Evolutionary conservation across 768 basidiomycete genomes (phyloP), one percentile per base, ranked within the genome.

Genomic region (Suillus occidentalis): DNA sequence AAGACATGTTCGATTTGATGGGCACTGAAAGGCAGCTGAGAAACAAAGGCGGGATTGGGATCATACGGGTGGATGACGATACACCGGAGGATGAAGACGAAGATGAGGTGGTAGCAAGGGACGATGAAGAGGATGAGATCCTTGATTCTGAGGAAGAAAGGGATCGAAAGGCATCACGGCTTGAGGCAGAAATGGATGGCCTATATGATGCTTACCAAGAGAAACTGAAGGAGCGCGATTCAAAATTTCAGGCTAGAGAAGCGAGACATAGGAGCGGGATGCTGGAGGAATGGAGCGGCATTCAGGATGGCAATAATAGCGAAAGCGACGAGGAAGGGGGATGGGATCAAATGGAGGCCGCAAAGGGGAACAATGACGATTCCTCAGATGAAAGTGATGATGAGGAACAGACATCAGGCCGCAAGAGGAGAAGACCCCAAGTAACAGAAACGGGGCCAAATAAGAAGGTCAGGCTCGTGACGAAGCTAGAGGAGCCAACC

Each of bases 101-200:
- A 37, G 77, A 72, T 31, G 73, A 45, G 39, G 70, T 58, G 31
- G 13, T 40, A 18, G 71, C 69, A 25, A 70, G 73, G 36, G 73
- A 69, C n/a, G 76, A 73, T 25, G 80, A 71, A 13, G 76, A 77
- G n/a, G 79, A 82, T 25, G 82, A 84, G 61, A 76, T 76, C 1
- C 73, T 86, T 55, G 88, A 87, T 68, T 81, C 81, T 16, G 91
- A 90, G 20, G 91, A 92, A 67, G 95, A 94, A 73, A 77, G 80
- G 55, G 88, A 91, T 67, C 77, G 74, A 69, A 88, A 85, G 72
- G 76, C 89, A 16, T 77, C 74, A 2, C 81, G 70, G 4, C 83
- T 99, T 18, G 97, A 99, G 75, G 87, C 80, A n/a, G 91, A 95
- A 70, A 79, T 99, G 64, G 95, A 99, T 72, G 87, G 84, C 6